Evolutionary conservation across 495 filamentous ascomycete genomes (phyloP).

Genomic region (Penicillium lagena): DNA sequence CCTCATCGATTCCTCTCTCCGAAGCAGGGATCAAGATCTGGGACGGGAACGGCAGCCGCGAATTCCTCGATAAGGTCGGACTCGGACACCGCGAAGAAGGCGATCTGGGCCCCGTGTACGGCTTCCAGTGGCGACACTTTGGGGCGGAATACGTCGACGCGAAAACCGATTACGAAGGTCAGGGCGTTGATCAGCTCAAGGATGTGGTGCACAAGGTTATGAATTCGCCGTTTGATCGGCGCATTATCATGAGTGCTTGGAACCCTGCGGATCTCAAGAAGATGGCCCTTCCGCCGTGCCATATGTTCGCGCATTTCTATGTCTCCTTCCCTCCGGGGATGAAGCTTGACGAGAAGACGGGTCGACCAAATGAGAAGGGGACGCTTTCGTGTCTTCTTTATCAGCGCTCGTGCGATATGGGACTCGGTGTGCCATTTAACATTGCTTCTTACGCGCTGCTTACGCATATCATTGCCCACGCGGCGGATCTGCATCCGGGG

Average conservation of each 20-base stretch:
- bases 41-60: constrained; percentile 93
- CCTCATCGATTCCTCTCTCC: constrained; percentile 67
- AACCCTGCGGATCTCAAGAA: constrained; percentile 77
- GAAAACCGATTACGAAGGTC: constrained; percentile 73
- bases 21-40: constrained; percentile 87
- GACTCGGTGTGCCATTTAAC: constrained; percentile 94
- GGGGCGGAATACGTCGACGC: constrained; percentile 81
- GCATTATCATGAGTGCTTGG: constrained; percentile 89
- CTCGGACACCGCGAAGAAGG: constrained; percentile 72
- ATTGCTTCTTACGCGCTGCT: constrained; percentile 90
- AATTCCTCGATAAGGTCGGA: constrained; percentile 78
- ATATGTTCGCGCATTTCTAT: constrained; percentile 99
- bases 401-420: constrained; percentile 95
- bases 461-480: constrained; percentile 89
- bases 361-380: constrained; percentile 44
- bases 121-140: constrained; percentile 99
- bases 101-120: constrained; percentile 93
- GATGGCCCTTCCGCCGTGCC: constrained; percentile 95
- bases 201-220: constrained; percentile 78
- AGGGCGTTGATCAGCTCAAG: constrained; percentile 88
- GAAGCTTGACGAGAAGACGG: constrained; percentile 24
- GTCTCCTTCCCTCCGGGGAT: constrained; percentile 63
- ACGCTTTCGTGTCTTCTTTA: constrained; percentile 80
- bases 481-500: constrained; percentile 73
- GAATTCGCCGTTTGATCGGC: constrained; percentile 75